phyloP scores from a whole-genome alignment of 768 basidiomycete species.

The Termitomyces sp. region DNA sequence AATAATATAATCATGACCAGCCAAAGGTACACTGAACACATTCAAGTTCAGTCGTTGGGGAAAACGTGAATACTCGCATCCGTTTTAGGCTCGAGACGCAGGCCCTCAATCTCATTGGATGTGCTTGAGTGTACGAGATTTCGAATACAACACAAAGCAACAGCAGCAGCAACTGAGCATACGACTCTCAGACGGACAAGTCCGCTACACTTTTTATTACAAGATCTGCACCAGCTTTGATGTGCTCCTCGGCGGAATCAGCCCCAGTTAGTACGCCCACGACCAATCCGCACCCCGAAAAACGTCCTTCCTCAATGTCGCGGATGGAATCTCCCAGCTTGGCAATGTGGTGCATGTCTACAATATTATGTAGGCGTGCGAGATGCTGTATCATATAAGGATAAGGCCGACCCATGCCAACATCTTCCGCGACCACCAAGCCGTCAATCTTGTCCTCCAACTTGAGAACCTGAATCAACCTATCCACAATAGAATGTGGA shows the following conservation, averaged over 20 bases:
- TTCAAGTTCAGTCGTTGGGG: no score
- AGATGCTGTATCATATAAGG: conserved; percentile 12
- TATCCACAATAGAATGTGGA: conserved; percentile 8
- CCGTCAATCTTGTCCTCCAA: conserved; percentile 7
- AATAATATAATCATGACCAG: no score
- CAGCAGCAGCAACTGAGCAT: no score
- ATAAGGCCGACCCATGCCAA: conserved; percentile 10
- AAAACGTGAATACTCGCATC: no score
- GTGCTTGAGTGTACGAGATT: no score
- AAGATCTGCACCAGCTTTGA: conserved; percentile 10
- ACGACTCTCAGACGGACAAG: neutral
- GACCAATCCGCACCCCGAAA: conserved; percentile 9
- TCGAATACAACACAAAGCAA: neutral
- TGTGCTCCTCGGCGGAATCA: conserved; percentile 1
- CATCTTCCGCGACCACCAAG: conserved; percentile 10
- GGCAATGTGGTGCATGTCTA: conserved; percentile 7
- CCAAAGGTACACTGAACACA: no score
- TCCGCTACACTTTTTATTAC: conserved; percentile 7
- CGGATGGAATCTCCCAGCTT: conserved; percentile 9
- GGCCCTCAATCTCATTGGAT: no score
- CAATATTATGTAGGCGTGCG: conserved; percentile 5
- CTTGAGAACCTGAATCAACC: neutral
- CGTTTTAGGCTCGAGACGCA: no score
- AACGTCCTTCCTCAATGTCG: conserved; percentile 9
- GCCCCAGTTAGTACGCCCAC: conserved; percentile 9